Evolutionary conservation across 345 rosid species (phyloP).

Genomic region (Geranium brycei): DNA sequence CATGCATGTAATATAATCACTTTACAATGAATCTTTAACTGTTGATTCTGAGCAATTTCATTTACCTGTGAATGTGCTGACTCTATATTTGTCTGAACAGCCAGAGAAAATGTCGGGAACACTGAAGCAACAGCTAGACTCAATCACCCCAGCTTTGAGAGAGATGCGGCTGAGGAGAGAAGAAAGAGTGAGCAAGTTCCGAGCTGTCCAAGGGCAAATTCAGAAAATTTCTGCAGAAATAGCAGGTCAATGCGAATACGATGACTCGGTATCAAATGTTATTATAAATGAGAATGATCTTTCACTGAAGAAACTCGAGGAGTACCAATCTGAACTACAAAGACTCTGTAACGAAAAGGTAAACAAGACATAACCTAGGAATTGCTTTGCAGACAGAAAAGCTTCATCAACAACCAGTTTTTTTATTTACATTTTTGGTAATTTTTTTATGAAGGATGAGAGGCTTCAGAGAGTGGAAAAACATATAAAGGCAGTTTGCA

Average conservation of each 20-base stretch:
- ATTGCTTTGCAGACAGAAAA: background rate
- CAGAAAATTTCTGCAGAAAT: conserved; percentile 81
- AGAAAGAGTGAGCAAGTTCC: conserved; percentile 64
- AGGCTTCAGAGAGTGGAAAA: conserved; percentile 80
- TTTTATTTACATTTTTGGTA: background rate
- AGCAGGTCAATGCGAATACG: conserved; percentile 66
- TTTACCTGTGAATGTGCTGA: background rate
- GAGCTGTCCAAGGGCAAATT: conserved; percentile 65
- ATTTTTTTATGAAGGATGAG: conserved; percentile 41
- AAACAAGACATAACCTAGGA: background rate
- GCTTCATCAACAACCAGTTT: background rate
- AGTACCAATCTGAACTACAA: conserved; percentile 72
- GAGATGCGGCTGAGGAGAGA: conserved; percentile 86
- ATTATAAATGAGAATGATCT: conserved; percentile 70
- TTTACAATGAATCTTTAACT: background rate
- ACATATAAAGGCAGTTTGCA: conserved; percentile 45
- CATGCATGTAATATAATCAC: background rate
- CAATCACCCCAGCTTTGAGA: conserved; percentile 73
- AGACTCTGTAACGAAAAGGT: conserved; percentile 86
- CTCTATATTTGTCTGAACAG: conserved; percentile 26
- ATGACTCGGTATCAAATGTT: conserved; percentile 45
- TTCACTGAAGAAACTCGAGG: conserved; percentile 81
- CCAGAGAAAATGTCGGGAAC: conserved; percentile 87
- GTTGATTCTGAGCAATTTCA: background rate
- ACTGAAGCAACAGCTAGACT: conserved; percentile 74